A percentile compares a stretch with the other conserved stretches of the same genome.
phyloP scores from a whole-genome alignment of 2,329 filamentous ascomycete genomes.

The Aureobasidium pullulans region DNA sequence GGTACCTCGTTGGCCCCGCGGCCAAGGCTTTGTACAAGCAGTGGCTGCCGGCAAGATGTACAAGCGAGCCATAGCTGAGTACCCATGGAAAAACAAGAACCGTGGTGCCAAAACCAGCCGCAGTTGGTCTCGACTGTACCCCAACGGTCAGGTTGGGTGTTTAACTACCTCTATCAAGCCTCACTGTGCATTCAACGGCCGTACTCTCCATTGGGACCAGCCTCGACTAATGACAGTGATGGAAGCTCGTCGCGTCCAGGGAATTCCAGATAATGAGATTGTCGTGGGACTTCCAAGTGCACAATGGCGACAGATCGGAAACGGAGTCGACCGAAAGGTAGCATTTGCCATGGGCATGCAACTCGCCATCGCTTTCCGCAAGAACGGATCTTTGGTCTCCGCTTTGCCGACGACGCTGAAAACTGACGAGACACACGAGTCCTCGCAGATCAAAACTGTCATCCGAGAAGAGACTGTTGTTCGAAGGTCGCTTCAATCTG shows the following conservation, averaged over 20 bases:
- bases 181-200: constrained; percentile 50
- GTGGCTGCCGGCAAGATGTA: constrained; percentile 14
- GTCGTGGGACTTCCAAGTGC: constrained; percentile 50
- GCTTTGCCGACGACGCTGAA: too few relatives aligned
- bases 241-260: constrained; percentile 63
- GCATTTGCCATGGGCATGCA: constrained; percentile 59
- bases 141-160: constrained; percentile 51
- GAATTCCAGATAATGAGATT: constrained; percentile 62
- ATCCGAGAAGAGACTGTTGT: background rate
- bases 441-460: background rate
- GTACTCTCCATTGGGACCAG: constrained; percentile 58
- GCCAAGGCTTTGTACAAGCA: constrained; percentile 24
- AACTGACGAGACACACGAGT: background rate
- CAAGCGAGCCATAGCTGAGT: background rate
- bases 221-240: constrained; percentile 54
- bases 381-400: background rate
- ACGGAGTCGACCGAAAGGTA: constrained; percentile 65
- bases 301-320: constrained; percentile 64
- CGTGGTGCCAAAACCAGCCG: constrained; percentile 29
- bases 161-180: constrained; percentile 50
- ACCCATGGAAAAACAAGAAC: constrained; percentile 17
- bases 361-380: background rate
- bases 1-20: constrained; percentile 51
- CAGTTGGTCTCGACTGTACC: constrained; percentile 47
- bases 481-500: background rate